Evolutionary conservation across 441 rosid genomes (phyloP).

Genomic region (Hura crepitans): DNA sequence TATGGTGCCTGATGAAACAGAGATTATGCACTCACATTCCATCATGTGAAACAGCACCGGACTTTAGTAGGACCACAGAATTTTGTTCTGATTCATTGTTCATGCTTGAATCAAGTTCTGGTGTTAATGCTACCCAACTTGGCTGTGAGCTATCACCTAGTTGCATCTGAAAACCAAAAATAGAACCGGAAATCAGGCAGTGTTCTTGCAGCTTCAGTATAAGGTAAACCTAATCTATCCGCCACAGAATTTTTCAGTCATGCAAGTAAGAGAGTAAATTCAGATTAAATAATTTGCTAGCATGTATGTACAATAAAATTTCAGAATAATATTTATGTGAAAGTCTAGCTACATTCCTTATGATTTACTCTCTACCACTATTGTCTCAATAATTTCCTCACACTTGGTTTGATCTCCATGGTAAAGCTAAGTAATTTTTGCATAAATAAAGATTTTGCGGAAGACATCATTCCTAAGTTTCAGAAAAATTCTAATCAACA

Average conservation of each 20-base stretch:
- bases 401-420: not conserved
- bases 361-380: not conserved
- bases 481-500: not conserved
- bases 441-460: not conserved
- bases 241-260: not conserved
- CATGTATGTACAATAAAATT: not conserved
- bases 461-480: not conserved
- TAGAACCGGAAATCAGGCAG: not conserved
- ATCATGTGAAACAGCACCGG: constrained; percentile 51
- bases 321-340: not conserved
- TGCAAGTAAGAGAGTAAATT: not conserved
- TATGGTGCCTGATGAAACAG: not conserved
- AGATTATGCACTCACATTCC: constrained; percentile 44
- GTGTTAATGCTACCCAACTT: constrained; percentile 49
- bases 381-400: not conserved
- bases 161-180: constrained; percentile 43
- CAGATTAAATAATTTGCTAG: not conserved
- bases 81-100: constrained; percentile 34
- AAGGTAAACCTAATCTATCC: not conserved
- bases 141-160: constrained; percentile 52
- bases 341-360: not conserved
- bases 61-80: constrained; percentile 41
- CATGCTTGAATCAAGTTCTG: constrained; percentile 30
- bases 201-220: not conserved
- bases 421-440: no score